Evolutionary conservation across 495 filamentous ascomycete species (phyloP), one percentile per base, ranked within the genome.

Genomic region (Penicillium macrosclerotiorum): DNA sequence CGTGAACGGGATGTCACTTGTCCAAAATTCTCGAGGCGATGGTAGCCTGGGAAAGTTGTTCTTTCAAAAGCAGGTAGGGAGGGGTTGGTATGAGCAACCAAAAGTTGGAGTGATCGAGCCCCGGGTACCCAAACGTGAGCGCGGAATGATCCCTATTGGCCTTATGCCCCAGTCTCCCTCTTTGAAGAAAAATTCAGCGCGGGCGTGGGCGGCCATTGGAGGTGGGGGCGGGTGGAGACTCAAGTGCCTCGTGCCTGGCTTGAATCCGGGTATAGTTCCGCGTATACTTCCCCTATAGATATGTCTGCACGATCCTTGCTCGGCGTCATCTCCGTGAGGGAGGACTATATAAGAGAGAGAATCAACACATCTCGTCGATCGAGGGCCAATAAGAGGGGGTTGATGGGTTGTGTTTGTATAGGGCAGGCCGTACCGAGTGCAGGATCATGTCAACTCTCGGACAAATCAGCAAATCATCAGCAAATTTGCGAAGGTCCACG

Each of bases 121-220:
- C 35, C 35, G 47, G 32, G 16, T 16, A 40, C 8, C 29, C n/a
- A 34, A 35, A 35, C 26, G 36, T 42, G 20, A 9, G 37, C 13
- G 37, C 17, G 54, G 45, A 53, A 45, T 45, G 2, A 20, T 26
- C 49, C 51, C 43, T 24, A 58, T 54, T 58, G 54, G 54, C 18
- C 36, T 43, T 39, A 7, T 18, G 19, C n/a, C n/a, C n/a, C n/a
- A n/a, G n/a, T n/a, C n/a, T n/a, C n/a, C n/a, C n/a, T n/a, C n/a
- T 11, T 33, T 27, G 18, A 12, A 14, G 17, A 42, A 44, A 49
- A 38, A 24, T 37, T 42, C 23, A 20, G 17, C 22, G 18, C 39
- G n/a, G n/a, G n/a, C n/a, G n/a, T n/a, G 18, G 37, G 32, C 8
- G 39, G 39, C 41, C 14, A 51, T 39, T 51, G 47, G 40, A 24